phyloP scores from a whole-genome alignment of 305 asterid species.

The Lippia alba region DNA sequence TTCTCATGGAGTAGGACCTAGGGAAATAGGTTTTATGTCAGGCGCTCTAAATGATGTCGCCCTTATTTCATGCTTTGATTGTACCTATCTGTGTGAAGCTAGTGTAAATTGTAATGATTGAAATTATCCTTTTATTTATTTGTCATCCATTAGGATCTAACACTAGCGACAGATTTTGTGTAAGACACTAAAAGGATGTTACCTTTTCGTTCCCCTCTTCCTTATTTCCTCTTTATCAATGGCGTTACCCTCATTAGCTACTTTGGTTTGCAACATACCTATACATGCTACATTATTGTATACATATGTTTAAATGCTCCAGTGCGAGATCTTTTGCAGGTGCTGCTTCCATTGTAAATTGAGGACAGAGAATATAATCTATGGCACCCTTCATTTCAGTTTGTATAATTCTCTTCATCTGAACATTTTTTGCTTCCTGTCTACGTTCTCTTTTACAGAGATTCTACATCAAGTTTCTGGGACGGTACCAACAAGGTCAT shows the following conservation, averaged over 20 bases:
- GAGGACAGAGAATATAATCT: neutral
- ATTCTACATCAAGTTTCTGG: slow-evolving; percentile 37
- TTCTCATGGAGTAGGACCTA: slow-evolving; percentile 30
- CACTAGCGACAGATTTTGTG: slow-evolving; percentile 18
- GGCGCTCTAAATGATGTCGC: too few relatives aligned
- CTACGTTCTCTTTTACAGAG: slow-evolving; percentile 36
- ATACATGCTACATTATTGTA: neutral
- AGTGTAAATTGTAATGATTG: slow-evolving; percentile 29
- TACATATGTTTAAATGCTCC: neutral
- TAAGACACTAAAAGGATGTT: slow-evolving; percentile 14
- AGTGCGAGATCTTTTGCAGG: neutral
- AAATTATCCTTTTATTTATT: slow-evolving; percentile 21
- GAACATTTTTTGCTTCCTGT: neutral
- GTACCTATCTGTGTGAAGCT: slow-evolving; percentile 6
- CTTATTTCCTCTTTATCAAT: too few relatives aligned
- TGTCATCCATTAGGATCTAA: slow-evolving; percentile 12
- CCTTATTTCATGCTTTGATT: slow-evolving; percentile 4
- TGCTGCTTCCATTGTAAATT: neutral
- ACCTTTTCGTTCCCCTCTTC: neutral
- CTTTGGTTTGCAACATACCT: slow-evolving; percentile 11
- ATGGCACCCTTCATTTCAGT: slow-evolving; percentile 28
- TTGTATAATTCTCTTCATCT: slow-evolving; percentile 8
- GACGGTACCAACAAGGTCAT: slow-evolving; percentile 37
- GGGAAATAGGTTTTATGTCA: slow-evolving; percentile 10
- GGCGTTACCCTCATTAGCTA: neutral